phyloP scores from a whole-genome alignment of 495 filamentous ascomycete genomes.

The Aspergillus bertholletiae region DNA sequence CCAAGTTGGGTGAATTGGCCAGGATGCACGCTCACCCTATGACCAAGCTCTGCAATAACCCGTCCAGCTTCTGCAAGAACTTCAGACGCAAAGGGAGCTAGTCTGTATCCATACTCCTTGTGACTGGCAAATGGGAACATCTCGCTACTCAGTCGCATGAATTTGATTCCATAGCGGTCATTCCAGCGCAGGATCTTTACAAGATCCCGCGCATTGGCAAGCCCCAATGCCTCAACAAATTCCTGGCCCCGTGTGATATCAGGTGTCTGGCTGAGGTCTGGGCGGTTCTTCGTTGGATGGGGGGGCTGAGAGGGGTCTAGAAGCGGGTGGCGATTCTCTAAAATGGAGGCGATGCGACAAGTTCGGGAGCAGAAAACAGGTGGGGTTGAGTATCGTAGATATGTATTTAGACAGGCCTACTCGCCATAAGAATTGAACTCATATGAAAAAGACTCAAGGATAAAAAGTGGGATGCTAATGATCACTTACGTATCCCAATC shows the following conservation, averaged over 20 bases:
- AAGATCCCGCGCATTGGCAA: slow-evolving; percentile 81
- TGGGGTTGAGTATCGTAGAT: slow-evolving; percentile 80
- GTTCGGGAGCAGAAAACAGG: slow-evolving; percentile 90
- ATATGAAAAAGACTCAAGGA: not conserved
- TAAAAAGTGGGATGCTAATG: not conserved
- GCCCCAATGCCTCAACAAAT: slow-evolving; percentile 73
- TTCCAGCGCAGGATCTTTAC: slow-evolving; percentile 90
- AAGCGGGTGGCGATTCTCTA: slow-evolving; percentile 83
- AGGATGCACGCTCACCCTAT: slow-evolving; percentile 86
- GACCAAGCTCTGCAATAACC: slow-evolving; percentile 75
- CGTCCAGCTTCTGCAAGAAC: slow-evolving; percentile 72
- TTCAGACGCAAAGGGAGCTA: slow-evolving; percentile 81
- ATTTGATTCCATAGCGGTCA: slow-evolving; percentile 86
- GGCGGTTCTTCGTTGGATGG: slow-evolving; percentile 78
- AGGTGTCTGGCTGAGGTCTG: slow-evolving; percentile 65
- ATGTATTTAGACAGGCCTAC: slow-evolving; percentile 88
- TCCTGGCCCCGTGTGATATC: slow-evolving; percentile 58
- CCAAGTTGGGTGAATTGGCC: slow-evolving; percentile 93
- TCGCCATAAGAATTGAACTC: slow-evolving; percentile 13
- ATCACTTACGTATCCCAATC: slow-evolving; percentile 78
- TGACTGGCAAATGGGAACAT: slow-evolving; percentile 98
- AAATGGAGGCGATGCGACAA: slow-evolving; percentile 84
- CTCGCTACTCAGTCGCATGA: slow-evolving; percentile 87
- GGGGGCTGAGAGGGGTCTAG: slow-evolving; percentile 69
- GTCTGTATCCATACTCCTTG: slow-evolving; percentile 78